These are phyloP conservation scores for Tricholoma hemisulphureum DNA, from an alignment of 768 basidiomycete species.

Conservation along the genomic window DNA sequence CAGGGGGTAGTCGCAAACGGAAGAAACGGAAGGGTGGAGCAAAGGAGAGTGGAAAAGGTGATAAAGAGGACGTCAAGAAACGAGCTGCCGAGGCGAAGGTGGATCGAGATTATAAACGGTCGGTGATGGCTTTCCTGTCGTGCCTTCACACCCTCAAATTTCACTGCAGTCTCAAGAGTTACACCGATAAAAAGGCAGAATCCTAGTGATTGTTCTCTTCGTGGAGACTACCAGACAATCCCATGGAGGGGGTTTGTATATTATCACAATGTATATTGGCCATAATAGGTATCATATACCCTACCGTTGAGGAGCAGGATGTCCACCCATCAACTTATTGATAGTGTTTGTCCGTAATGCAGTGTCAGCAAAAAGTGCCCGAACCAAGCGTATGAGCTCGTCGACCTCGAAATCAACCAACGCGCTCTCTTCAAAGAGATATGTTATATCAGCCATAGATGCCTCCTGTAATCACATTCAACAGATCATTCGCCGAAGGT, in stretches of 20 bases:
- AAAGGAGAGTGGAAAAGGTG: slow-evolving; percentile 43
- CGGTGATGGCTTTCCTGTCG: slow-evolving; percentile 14
- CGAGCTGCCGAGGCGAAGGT: slow-evolving; percentile 44
- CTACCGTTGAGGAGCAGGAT: slow-evolving; percentile 37
- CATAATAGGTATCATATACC: slow-evolving; percentile 4
- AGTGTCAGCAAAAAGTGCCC: slow-evolving; percentile 87
- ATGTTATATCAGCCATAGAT: slow-evolving; percentile 86
- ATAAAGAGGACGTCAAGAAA: slow-evolving; percentile 36
- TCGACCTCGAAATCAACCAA: slow-evolving; percentile 86
- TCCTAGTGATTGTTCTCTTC: not conserved
- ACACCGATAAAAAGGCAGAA: slow-evolving; percentile 39
- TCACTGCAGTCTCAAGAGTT: slow-evolving; percentile 37
- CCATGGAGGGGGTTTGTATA: not conserved
- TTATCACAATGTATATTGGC: not conserved
- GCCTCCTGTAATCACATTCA: slow-evolving; percentile 60
- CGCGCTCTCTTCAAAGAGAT: slow-evolving; percentile 88
- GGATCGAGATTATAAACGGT: slow-evolving; percentile 61
- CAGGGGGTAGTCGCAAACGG: slow-evolving; percentile 63
- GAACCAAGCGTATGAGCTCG: slow-evolving; percentile 79
- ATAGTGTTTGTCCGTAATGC: slow-evolving; percentile 78
- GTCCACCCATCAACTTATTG: slow-evolving; percentile 65
- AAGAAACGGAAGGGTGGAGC: slow-evolving; percentile 69
- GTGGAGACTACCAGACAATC: too few relatives aligned
- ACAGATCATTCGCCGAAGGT: not conserved
- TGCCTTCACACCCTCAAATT: not conserved